Evolutionary conservation across 148 eudicot species (phyloP).

Genomic region (Amaranthus hypochondriacus): DNA sequence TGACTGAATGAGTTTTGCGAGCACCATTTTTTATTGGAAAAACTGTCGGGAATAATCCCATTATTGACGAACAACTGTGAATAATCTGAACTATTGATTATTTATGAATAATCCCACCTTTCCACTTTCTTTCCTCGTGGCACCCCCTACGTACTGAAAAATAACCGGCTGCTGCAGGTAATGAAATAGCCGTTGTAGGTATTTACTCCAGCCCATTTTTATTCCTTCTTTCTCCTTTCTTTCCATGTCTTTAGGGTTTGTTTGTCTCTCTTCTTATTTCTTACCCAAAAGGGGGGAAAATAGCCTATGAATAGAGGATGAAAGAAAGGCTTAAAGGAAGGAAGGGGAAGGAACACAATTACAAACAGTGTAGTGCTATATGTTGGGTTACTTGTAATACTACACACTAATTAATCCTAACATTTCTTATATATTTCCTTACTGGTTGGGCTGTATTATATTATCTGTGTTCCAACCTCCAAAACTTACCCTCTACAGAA

Average conservation of each 20-base stretch:
- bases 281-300: not conserved
- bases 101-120: no score
- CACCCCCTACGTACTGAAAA: no score
- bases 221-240: no score
- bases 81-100: no score
- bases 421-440: not conserved
- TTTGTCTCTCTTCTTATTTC: not conserved
- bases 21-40: no score
- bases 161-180: no score
- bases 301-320: not conserved
- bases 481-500: constrained; percentile 11
- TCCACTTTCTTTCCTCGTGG: no score
- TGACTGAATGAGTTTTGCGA: no score
- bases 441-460: constrained; percentile 12
- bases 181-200: no score
- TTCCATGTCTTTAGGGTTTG: constrained; percentile 10
- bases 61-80: no score
- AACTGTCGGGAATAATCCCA: no score
- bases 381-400: constrained; percentile 18
- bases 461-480: constrained; percentile 14
- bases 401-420: constrained; percentile 26
- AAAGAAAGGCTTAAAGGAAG: not conserved
- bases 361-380: not conserved
- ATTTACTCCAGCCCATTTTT: no score
- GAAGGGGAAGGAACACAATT: constrained; percentile 25